Conservation (phyloP, 768 basidiomycete species). For the Lentinula boryana region DNA sequence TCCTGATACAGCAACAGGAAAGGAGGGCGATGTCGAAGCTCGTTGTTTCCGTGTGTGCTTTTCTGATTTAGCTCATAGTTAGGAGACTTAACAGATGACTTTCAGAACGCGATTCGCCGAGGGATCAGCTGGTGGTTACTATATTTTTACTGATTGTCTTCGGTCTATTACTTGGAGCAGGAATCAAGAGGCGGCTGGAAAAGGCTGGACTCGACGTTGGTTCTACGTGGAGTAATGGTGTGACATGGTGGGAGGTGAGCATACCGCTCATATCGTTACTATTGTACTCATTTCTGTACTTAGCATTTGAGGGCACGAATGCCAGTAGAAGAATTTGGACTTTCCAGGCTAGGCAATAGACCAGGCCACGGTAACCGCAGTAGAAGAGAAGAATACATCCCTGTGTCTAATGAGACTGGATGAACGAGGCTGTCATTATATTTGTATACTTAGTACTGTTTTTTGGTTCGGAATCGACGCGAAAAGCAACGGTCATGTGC, state of each 20-base stretch:
- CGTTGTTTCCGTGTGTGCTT: slow-evolving; percentile 83
- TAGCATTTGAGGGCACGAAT: slow-evolving; percentile 54
- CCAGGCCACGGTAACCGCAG: slow-evolving; percentile 19
- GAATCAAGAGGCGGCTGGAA: slow-evolving; percentile 76
- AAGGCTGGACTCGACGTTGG: slow-evolving; percentile 68
- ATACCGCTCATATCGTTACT: neutral
- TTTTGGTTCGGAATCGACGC: neutral
- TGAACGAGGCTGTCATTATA: neutral
- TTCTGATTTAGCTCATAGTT: slow-evolving; percentile 7
- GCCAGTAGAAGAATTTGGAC: slow-evolving; percentile 34
- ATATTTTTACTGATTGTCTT: slow-evolving; percentile 85
- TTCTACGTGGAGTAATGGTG: slow-evolving; percentile 55
- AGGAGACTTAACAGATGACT: slow-evolving; percentile 12
- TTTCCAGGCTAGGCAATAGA: slow-evolving; percentile 41
- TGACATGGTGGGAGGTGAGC: slow-evolving; percentile 83
- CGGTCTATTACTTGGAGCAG: slow-evolving; percentile 78
- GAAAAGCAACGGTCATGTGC: neutral
- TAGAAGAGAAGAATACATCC: slow-evolving; percentile 40
- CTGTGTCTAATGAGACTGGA: slow-evolving; percentile 23
- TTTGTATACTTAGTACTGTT: neutral
- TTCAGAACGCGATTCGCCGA: slow-evolving; percentile 89
- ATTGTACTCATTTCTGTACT: neutral
- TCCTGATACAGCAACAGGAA: slow-evolving; percentile 90
- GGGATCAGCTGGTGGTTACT: slow-evolving; percentile 91
- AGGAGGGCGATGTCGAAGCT: slow-evolving; percentile 93